Conservation (phyloP, 108 stramenopile species). For the Nitzschia putrida region DNA sequence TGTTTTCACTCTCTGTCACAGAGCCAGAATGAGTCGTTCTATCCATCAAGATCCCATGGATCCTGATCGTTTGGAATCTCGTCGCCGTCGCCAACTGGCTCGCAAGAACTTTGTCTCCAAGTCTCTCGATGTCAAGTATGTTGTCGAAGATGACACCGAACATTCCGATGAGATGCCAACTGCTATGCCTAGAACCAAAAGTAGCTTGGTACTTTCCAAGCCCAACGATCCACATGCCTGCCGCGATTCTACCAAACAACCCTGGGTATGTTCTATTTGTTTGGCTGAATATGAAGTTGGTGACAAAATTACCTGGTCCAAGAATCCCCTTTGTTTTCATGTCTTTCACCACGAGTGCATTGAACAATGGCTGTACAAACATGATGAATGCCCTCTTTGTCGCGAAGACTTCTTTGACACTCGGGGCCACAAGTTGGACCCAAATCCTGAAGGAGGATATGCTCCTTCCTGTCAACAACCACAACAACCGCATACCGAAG, state of each 20-base stretch:
- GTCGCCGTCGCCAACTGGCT: not conserved
- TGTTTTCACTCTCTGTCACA: no score
- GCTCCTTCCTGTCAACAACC: no score
- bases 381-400: constrained; percentile 51
- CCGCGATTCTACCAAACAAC: constrained; percentile 8
- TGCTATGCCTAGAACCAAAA: not conserved
- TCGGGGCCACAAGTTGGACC: no score
- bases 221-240: constrained; percentile 1
- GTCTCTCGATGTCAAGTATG: not conserved
- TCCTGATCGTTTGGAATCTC: no score
- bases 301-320: constrained; percentile 39
- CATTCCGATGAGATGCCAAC: not conserved
- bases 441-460: no score
- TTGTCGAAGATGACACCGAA: not conserved
- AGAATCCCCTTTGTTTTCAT: constrained; percentile 41
- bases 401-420: constrained; percentile 26
- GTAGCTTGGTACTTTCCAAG: constrained; percentile 11
- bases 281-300: constrained; percentile 39
- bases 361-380: constrained; percentile 43
- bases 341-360: constrained; percentile 56
- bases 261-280: constrained; percentile 45
- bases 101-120: not conserved
- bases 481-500: no score
- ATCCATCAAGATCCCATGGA: no score
- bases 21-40: no score